A percentile compares a stretch with the other conserved stretches of the same genome.
Conservation (phyloP, 2,329 filamentous ascomycete species). For the Ophiostoma novo-ulmi region DNA sequence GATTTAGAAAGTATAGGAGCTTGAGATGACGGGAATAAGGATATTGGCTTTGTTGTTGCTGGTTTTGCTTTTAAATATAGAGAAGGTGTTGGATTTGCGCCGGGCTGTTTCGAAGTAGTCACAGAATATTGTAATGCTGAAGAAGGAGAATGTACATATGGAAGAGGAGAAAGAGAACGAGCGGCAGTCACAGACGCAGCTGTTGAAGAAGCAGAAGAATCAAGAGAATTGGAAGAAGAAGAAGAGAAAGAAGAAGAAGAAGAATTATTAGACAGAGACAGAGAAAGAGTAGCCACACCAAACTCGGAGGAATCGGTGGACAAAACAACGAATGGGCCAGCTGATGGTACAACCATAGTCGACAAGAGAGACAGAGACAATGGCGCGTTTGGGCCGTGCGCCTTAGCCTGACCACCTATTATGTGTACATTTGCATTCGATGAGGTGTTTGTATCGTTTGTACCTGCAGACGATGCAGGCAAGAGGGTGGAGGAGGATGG, state of each 20-base stretch:
- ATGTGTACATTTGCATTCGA: slow-evolving; percentile 6
- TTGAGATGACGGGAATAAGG: background rate
- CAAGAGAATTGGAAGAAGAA: slow-evolving; percentile 1
- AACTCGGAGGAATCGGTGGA: slow-evolving; percentile 13
- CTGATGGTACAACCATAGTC: background rate
- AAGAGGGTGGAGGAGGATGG: background rate
- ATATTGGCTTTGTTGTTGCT: background rate
- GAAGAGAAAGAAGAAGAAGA: background rate
- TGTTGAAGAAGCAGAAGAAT: slow-evolving; percentile 4
- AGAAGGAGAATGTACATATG: slow-evolving; percentile 5
- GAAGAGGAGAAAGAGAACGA: slow-evolving; percentile 12
- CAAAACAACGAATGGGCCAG: slow-evolving; percentile 16
- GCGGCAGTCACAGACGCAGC: slow-evolving; percentile 15
- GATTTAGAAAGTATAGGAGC: background rate
- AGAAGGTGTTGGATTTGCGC: background rate
- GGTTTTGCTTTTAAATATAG: background rate
- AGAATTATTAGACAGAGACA: background rate
- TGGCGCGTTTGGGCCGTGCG: slow-evolving; percentile 32
- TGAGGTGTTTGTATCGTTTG: slow-evolving; percentile 16
- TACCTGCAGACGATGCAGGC: slow-evolving; percentile 10
- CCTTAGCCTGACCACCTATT: slow-evolving; percentile 20
- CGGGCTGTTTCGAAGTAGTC: slow-evolving; percentile 4
- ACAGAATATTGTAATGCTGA: background rate
- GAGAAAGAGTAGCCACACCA: background rate
- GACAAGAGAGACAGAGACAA: slow-evolving; percentile 19